These are phyloP conservation scores for Piromyces sp. DNA, from an alignment of 192 early-diverging fungal genomes.

Conservation along the genomic window DNA sequence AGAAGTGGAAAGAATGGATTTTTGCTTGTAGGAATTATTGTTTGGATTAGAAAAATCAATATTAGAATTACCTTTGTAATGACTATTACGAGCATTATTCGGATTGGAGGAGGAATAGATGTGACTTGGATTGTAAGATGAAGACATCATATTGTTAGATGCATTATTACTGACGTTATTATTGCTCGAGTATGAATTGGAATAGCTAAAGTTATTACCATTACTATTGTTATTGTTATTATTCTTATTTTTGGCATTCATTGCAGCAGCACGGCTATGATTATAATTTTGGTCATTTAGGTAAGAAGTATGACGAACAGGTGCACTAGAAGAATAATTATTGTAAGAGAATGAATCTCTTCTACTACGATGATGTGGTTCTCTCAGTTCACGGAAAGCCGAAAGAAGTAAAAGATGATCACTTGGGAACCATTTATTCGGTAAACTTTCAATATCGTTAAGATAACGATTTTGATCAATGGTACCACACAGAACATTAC, in stretches of 20 bases:
- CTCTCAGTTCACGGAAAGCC: background rate
- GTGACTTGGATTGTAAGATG: background rate
- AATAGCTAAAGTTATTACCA: background rate
- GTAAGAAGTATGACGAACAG: background rate
- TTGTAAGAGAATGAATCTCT: background rate
- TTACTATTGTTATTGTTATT: background rate
- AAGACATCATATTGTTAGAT: background rate
- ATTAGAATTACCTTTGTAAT: background rate
- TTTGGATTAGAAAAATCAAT: background rate
- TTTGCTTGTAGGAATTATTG: background rate
- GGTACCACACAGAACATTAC: constrained; percentile 14
- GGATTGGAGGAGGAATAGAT: background rate
- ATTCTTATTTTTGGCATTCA: background rate
- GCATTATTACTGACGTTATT: background rate
- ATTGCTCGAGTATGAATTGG: background rate
- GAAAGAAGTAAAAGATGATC: background rate
- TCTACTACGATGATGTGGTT: background rate
- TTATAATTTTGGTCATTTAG: background rate
- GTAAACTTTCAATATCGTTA: background rate
- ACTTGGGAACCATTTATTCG: background rate
- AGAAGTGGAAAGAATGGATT: background rate
- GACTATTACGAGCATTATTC: background rate
- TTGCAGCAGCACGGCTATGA: background rate
- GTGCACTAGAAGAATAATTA: background rate
- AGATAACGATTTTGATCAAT: background rate